Evolutionary conservation across 257 asterid genomes (phyloP), one percentile per base, ranked within the genome.

Genomic region (Gentiana straminea): DNA sequence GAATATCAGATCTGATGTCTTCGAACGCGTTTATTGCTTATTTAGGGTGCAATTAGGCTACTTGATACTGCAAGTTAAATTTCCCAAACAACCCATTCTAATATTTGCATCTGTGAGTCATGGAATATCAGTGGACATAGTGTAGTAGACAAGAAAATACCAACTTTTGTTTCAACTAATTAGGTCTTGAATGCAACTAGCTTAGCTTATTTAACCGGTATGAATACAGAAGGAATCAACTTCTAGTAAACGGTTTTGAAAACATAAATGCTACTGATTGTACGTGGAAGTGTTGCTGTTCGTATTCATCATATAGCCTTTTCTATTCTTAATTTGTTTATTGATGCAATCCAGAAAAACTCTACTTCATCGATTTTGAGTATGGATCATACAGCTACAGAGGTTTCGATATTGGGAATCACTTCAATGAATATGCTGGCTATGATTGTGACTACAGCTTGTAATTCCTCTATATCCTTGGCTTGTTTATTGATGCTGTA

Each of bases 391-490:
- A 87, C 81, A 83, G 68, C 73, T 87, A 79, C 74, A 79, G 96
- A 77, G 98, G 98, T 55, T 91, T 91, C 67, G 98, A 91, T 81
- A 82, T 91, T 69, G 98, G 98, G 58, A 91, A 91, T 74, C 98
- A 91, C 92, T 91, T 91, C 80, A 86, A 87, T 56, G 98, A 87
- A 81, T 91, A 91, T 66, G 96, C 95, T 67, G 96, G 98, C 81
- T 90, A 90, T 61, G 94, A 90, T 54, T 90, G 98, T 73, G 98
- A 86, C 75, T 90, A 90, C 75, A 78, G 62, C 75, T 58, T 81
- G 96, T 91, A 78, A 34, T 94, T 75, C 57, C 59, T 44, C 33
- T 33, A 13, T 15, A 33, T 10, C 58, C 45, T 62, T 57, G 13
- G 36, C 53, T 52, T 35, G 41, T 51, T 43, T 7, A 62, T 50